phyloP scores from a whole-genome alignment of 208 protist species.

The Crithidia acanthocephali region DNA sequence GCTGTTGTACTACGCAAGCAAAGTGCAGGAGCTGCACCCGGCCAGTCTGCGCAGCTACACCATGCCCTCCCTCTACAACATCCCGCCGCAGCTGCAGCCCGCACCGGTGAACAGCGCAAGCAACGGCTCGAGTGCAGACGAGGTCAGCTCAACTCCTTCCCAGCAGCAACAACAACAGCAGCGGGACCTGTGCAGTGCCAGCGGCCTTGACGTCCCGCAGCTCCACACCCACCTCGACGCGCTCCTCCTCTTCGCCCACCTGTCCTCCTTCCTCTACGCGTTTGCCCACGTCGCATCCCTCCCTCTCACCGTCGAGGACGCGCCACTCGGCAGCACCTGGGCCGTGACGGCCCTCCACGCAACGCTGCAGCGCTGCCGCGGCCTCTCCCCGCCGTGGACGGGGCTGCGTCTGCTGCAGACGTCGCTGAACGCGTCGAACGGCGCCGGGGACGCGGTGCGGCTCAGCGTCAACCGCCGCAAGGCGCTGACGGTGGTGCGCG shows the following conservation, averaged over 20 bases:
- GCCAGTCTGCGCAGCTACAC: constrained; percentile 39
- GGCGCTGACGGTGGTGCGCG: constrained; percentile 68
- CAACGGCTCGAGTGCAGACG: too few species aligned
- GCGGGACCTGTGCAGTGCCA: constrained; percentile 26
- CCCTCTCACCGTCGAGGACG: constrained; percentile 31
- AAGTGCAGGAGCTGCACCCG: constrained; percentile 35
- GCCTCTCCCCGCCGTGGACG: constrained; percentile 43
- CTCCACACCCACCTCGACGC: constrained; percentile 24
- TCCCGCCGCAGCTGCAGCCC: background rate
- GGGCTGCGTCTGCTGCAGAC: constrained; percentile 46
- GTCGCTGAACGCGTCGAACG: constrained; percentile 55
- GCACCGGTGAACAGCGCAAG: background rate
- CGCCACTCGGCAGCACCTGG: constrained; percentile 23
- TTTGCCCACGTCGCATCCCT: constrained; percentile 34
- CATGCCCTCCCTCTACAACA: constrained; percentile 27
- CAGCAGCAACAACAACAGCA: constrained; percentile 19
- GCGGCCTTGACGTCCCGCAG: constrained; percentile 21
- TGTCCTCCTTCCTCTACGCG: constrained; percentile 36
- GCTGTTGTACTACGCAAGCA: constrained; percentile 36
- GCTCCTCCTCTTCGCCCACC: constrained; percentile 34
- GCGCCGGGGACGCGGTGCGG: constrained; percentile 61
- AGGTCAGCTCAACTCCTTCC: too few species aligned
- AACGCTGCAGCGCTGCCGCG: constrained; percentile 30
- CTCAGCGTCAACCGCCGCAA: constrained; percentile 86
- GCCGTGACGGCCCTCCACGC: constrained; percentile 14